phyloP scores from a whole-genome alignment of 345 rosid species.

The Eucalyptus dawsonii region DNA sequence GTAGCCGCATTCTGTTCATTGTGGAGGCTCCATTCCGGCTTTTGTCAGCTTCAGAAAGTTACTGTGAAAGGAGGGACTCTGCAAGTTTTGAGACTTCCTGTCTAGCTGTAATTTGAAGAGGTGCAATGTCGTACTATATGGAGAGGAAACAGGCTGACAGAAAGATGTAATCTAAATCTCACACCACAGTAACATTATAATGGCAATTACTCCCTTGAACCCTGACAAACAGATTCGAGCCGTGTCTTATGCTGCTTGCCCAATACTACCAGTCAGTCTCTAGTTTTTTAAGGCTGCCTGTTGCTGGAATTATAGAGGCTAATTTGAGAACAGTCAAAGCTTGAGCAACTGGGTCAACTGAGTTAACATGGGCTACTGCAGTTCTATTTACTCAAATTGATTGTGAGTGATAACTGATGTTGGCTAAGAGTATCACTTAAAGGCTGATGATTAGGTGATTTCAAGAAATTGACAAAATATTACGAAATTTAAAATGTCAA shows the following conservation, averaged over 20 bases:
- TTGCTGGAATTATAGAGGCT: background rate
- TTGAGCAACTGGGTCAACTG: background rate
- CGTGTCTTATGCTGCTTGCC: background rate
- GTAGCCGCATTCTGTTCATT: background rate
- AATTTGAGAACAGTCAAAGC: background rate
- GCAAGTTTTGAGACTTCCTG: background rate
- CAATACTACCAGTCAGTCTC: background rate
- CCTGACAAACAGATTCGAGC: background rate
- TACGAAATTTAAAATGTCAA: background rate
- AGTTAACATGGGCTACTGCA: background rate
- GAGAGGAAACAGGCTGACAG: background rate
- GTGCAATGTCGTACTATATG: background rate
- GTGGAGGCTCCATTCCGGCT: background rate
- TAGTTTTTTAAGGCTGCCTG: background rate
- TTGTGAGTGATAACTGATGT: background rate
- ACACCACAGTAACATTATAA: background rate
- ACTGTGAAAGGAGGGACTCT: background rate
- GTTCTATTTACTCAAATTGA: background rate
- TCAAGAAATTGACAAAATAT: background rate
- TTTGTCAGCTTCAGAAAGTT: background rate
- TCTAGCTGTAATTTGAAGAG: background rate
- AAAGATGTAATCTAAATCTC: background rate
- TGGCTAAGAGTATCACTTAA: background rate
- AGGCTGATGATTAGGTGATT: background rate
- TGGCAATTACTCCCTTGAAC: background rate